A percentile compares a stretch with the other conserved stretches of the same genome.
Evolutionary conservation across 345 rosid species (phyloP).

Genomic region (Aethionema arabicum): DNA sequence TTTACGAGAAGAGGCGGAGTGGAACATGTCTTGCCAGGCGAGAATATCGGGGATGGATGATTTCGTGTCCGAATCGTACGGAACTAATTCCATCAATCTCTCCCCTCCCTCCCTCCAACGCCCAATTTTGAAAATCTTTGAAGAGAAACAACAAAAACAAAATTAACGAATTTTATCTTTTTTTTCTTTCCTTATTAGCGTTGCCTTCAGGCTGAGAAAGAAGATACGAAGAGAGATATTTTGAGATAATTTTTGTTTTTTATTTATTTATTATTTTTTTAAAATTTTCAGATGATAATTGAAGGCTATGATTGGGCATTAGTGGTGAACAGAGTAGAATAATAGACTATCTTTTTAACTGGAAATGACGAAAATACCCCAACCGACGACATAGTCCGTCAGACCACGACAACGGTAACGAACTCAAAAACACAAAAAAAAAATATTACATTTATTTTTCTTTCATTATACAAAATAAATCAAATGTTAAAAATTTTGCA

Average conservation of each 20-base stretch:
- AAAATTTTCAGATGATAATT: slow-evolving; percentile 21
- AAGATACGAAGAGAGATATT: slow-evolving; percentile 8
- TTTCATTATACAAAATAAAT: too few relatives aligned
- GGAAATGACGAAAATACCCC: slow-evolving; percentile 22
- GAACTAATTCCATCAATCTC: slow-evolving; percentile 71
- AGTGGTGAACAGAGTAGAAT: slow-evolving; percentile 12
- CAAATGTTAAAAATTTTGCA: too few relatives aligned
- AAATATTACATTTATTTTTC: not conserved
- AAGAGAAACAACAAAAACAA: not conserved
- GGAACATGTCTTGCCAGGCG: slow-evolving; percentile 96
- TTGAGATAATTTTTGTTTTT: slow-evolving; percentile 8
- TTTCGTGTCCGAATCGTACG: slow-evolving; percentile 61
- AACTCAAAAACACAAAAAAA: not conserved
- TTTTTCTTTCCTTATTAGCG: not conserved
- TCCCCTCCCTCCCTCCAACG: slow-evolving; percentile 23
- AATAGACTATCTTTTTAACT: not conserved
- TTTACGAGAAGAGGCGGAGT: slow-evolving; percentile 72
- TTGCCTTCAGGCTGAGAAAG: slow-evolving; percentile 17
- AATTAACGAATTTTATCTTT: not conserved
- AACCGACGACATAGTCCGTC: slow-evolving; percentile 16
- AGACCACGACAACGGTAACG: slow-evolving; percentile 11
- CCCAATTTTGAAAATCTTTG: not conserved
- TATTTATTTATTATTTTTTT: not conserved
- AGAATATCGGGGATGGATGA: slow-evolving; percentile 43
- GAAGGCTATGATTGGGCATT: slow-evolving; percentile 37